Percentiles rank a stretch among this genome's conserved stretches.
These are phyloP conservation scores for Gliomastix tumulicola DNA, from an alignment of 2,329 filamentous ascomycete species.

Conservation along the genomic window DNA sequence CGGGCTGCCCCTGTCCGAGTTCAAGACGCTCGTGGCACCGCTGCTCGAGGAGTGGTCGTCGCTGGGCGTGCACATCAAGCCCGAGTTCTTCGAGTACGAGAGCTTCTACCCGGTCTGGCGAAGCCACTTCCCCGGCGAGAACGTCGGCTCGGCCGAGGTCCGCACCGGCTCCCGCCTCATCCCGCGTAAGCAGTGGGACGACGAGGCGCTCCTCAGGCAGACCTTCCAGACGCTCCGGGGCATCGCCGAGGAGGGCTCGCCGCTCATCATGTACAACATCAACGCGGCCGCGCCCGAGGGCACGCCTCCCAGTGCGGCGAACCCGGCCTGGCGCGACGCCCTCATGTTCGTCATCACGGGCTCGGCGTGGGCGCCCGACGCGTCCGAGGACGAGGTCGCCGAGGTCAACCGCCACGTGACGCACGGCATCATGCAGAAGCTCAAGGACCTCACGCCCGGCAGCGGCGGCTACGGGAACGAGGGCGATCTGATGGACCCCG, in stretches of 20 bases:
- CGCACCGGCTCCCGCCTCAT: slow-evolving; percentile 27
- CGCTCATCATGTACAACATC: neutral
- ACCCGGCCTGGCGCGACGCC: slow-evolving; percentile 25
- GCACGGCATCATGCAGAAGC: slow-evolving; percentile 17
- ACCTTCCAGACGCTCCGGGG: neutral
- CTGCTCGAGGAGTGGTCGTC: slow-evolving; percentile 17
- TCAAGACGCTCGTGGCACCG: slow-evolving; percentile 21
- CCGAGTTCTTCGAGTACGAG: slow-evolving; percentile 23
- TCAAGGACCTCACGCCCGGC: slow-evolving; percentile 29
- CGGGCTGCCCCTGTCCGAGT: slow-evolving; percentile 19
- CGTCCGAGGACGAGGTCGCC: no score
- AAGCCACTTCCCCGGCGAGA: no score
- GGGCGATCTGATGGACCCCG: slow-evolving; percentile 34
- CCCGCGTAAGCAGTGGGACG: slow-evolving; percentile 17
- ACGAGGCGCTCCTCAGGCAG: neutral
- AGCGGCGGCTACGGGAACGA: slow-evolving; percentile 44
- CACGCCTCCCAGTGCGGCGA: slow-evolving; percentile 12
- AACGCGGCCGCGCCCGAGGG: no score
- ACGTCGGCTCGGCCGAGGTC: no score
- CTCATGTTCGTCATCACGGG: no score
- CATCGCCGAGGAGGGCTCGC: slow-evolving; percentile 1
- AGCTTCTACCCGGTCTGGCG: slow-evolving; percentile 27
- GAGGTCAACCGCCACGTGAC: slow-evolving; percentile 13
- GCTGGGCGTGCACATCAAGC: slow-evolving; percentile 18
- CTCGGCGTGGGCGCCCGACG: no score